These are phyloP conservation scores for Akebia trifoliata DNA, from an alignment of 164 flowering plant genomes.

Conservation along the genomic window DNA sequence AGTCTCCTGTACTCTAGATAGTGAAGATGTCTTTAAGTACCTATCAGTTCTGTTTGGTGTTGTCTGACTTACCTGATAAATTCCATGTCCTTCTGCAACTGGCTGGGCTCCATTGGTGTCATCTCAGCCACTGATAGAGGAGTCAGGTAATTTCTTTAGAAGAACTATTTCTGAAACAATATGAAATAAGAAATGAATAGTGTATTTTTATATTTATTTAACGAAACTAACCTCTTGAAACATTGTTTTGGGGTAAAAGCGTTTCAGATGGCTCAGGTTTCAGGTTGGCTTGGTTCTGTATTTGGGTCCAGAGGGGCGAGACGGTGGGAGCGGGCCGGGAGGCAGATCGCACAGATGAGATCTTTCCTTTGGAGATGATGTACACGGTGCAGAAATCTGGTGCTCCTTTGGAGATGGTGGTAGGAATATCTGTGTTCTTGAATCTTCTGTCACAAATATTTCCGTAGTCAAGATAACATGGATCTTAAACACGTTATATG, in stretches of 20 bases:
- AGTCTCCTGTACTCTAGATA: too few species aligned
- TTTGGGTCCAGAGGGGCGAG: slow-evolving; percentile 31
- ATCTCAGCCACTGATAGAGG: slow-evolving; percentile 16
- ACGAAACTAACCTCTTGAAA: slow-evolving; percentile 9
- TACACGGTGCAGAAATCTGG: slow-evolving; percentile 78
- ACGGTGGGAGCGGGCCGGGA: slow-evolving; percentile 43
- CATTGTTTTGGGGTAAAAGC: neutral
- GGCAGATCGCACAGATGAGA: slow-evolving; percentile 44
- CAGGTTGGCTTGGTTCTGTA: slow-evolving; percentile 21
- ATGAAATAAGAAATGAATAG: slow-evolving; percentile 1
- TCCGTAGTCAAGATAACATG: neutral
- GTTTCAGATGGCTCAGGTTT: slow-evolving; percentile 13
- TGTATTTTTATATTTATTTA: neutral
- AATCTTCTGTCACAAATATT: slow-evolving; percentile 37
- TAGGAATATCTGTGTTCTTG: slow-evolving; percentile 38
- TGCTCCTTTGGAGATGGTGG: slow-evolving; percentile 44
- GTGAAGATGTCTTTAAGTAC: too few species aligned
- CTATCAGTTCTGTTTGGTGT: neutral
- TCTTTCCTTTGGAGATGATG: slow-evolving; percentile 62
- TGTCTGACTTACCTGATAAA: slow-evolving; percentile 27
- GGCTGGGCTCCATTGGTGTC: slow-evolving; percentile 22
- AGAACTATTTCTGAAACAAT: neutral
- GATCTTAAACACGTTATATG: neutral
- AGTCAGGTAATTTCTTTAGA: neutral
- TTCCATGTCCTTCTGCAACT: slow-evolving; percentile 21